These are phyloP conservation scores for Vigna mungo DNA, from an alignment of 306 rosid species.

Conservation along the genomic window DNA sequence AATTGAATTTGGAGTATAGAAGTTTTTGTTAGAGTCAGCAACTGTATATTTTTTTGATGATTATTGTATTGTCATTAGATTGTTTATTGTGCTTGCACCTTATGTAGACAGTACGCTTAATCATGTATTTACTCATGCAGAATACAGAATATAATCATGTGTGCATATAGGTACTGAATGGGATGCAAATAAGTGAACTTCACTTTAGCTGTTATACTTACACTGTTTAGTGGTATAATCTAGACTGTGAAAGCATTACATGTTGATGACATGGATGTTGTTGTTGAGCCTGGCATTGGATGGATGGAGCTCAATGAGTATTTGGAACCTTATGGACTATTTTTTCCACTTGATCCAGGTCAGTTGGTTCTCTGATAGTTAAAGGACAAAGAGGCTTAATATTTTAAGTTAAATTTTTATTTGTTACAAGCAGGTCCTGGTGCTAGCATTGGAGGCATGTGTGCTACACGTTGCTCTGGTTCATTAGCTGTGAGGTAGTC, in stretches of 20 bases:
- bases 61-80: conserved; percentile 31
- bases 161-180: conserved; percentile 6
- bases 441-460: conserved; percentile 99
- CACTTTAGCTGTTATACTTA: conserved; percentile 42
- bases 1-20: conserved; percentile 13
- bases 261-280: conserved; percentile 91
- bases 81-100: conserved; percentile 25
- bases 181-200: conserved; percentile 32
- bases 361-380: conserved; percentile 42
- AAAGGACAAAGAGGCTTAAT: conserved; percentile 11
- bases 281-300: conserved; percentile 98
- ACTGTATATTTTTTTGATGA: conserved; percentile 28
- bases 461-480: conserved; percentile 99
- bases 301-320: conserved; percentile 99
- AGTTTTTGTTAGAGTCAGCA: conserved; percentile 18
- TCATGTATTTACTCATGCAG: conserved; percentile 25
- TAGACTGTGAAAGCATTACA: conserved; percentile 85
- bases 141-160: not conserved
- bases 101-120: conserved; percentile 14
- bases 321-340: conserved; percentile 91
- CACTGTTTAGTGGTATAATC: conserved; percentile 38
- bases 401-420: conserved; percentile 29
- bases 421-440: conserved; percentile 85
- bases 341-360: conserved; percentile 99
- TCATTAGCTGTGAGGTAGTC: conserved; percentile 92